Conservation (phyloP, 2,329 filamentous ascomycete species). For the Nothomitra cinnamomea region DNA sequence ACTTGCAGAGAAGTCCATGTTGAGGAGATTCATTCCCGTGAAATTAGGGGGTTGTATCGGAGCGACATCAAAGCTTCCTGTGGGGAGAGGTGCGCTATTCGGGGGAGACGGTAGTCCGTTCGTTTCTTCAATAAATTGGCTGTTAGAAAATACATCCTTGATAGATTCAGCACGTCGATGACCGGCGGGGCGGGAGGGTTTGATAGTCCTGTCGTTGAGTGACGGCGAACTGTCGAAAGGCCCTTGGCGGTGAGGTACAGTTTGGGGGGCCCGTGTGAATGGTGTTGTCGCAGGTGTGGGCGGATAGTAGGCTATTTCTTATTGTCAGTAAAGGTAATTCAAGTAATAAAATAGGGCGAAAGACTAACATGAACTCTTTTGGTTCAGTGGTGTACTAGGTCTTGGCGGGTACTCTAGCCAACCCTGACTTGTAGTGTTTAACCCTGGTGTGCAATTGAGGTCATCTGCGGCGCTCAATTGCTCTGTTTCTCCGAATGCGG, state of each 20-base stretch:
- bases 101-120: constrained; percentile 39
- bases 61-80: constrained; percentile 30
- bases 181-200: constrained; percentile 23
- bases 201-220: constrained; percentile 35
- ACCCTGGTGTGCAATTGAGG: neutral
- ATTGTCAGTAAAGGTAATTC: neutral
- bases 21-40: constrained; percentile 32
- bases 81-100: constrained; percentile 31
- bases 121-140: constrained; percentile 26
- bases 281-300: constrained; percentile 1
- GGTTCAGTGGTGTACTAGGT: constrained; percentile 45
- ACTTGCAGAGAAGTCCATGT: constrained; percentile 20
- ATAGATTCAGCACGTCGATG: constrained; percentile 36
- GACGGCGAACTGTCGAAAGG: neutral
- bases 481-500: neutral
- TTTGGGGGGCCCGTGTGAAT: neutral
- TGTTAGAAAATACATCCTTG: constrained; percentile 25
- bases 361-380: constrained; percentile 40
- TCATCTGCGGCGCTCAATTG: too few species aligned
- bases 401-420: constrained; percentile 23
- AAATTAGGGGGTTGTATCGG: constrained; percentile 41
- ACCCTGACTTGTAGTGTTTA: constrained; percentile 10
- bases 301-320: neutral
- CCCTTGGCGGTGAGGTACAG: neutral
- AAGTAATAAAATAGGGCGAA: neutral